Evolutionary conservation across 306 rosid genomes (phyloP).

Genomic region (Psophocarpus tetragonolobus): DNA sequence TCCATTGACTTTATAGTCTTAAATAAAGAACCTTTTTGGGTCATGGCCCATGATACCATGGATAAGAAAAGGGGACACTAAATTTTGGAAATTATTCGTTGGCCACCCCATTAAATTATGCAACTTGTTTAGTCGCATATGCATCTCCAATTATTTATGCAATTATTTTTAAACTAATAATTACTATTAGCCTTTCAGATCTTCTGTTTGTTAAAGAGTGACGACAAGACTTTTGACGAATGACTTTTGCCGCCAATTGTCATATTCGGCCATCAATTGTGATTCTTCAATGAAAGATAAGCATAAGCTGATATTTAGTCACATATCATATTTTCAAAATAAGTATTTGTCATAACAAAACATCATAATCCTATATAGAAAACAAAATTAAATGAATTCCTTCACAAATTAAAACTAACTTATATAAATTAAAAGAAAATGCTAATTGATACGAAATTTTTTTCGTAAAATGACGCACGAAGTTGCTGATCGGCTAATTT

Average conservation of each 20-base stretch:
- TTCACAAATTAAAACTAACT: too few species aligned
- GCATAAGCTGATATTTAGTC: neutral
- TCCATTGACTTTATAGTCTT: conserved; percentile 14
- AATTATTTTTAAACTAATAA: conserved; percentile 21
- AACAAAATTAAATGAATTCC: too few species aligned
- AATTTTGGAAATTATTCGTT: conserved; percentile 27
- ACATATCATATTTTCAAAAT: too few species aligned
- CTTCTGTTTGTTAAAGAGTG: neutral
- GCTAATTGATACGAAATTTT: too few species aligned
- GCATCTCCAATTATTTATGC: neutral
- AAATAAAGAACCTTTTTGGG: conserved; percentile 17
- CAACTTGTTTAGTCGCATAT: conserved; percentile 25
- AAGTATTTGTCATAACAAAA: too few species aligned
- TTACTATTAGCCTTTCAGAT: neutral
- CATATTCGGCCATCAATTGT: conserved; percentile 27
- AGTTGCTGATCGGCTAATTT: too few species aligned
- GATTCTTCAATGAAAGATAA: conserved; percentile 7
- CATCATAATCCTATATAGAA: too few species aligned
- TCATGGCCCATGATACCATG: conserved; percentile 17
- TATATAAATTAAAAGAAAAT: too few species aligned
- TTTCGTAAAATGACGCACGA: too few species aligned
- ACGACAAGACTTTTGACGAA: conserved; percentile 1
- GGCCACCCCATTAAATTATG: neutral
- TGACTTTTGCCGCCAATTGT: conserved; percentile 9
- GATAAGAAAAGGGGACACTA: conserved; percentile 20